A percentile compares a stretch with the other conserved stretches of the same genome.
These are phyloP conservation scores for Aspergillus carbonarius DNA, from an alignment of 2,329 filamentous ascomycete species.

Conservation along the genomic window DNA sequence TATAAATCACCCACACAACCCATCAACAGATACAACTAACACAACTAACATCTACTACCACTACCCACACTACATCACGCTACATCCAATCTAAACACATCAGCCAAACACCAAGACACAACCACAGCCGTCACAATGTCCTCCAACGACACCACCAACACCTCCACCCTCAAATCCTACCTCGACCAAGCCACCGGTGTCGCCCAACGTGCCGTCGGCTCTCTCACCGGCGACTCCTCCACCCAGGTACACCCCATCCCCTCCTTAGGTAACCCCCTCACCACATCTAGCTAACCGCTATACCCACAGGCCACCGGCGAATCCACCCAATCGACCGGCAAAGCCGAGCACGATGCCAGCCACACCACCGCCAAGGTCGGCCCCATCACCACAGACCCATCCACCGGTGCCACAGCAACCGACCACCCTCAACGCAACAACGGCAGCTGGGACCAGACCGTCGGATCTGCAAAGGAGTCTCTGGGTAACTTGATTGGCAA, in stretches of 20 bases:
- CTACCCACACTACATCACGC: background rate
- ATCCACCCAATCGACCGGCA: constrained; percentile 63
- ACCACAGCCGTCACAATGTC: constrained; percentile 24
- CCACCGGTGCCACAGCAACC: constrained; percentile 66
- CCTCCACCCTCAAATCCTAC: constrained; percentile 78
- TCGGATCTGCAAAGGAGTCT: constrained; percentile 82
- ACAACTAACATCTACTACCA: background rate
- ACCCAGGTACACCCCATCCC: constrained; percentile 55
- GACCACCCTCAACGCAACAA: constrained; percentile 70
- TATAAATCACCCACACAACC: background rate
- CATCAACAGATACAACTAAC: background rate
- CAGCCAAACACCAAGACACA: background rate
- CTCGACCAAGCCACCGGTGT: constrained; percentile 71
- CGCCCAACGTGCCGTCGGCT: constrained; percentile 70
- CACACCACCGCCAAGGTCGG: constrained; percentile 74
- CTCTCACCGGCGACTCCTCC: constrained; percentile 67
- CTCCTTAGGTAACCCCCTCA: background rate
- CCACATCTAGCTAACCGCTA: background rate
- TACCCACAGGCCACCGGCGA: constrained; percentile 65
- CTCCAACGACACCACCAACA: constrained; percentile 21
- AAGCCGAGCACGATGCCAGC: constrained; percentile 69
- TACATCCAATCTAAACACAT: background rate
- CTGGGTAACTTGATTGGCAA: constrained; percentile 73
- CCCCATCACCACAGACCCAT: constrained; percentile 63
- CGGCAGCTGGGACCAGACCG: constrained; percentile 82